A percentile compares a stretch with the other conserved stretches of the same genome.
phyloP scores from a whole-genome alignment of 78 protist species.

The Dictyostelium discoideum region dicty_2.7 NC_007088.5:6267001-6267500 shows the following conservation, averaged over 20 bases:
- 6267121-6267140: constrained; percentile 80
- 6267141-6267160: constrained; percentile 38
- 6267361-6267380: too few relatives aligned
- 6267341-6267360: too few relatives aligned
- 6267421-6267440: too few relatives aligned
- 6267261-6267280: constrained; percentile 94
- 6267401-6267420: too few relatives aligned
- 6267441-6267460: too few relatives aligned
- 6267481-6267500: neutral
- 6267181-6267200: constrained; percentile 87
- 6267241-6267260: constrained; percentile 95
- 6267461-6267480: too few relatives aligned
- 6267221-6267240: constrained; percentile 94
- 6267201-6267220: constrained; percentile 90
- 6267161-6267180: constrained; percentile 24
- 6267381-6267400: too few relatives aligned
- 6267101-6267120: constrained; percentile 90
- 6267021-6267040: constrained; percentile 85
- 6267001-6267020: constrained; percentile 99
- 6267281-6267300: constrained; percentile 97
- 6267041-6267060: constrained; percentile 92
- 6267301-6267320: constrained; percentile 99
- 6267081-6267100: constrained; percentile 96
- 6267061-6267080: constrained; percentile 91
- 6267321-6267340: constrained; percentile 33